Base-by-base conservation (phyloP, 805 yeast species). In the Yamadazyma paraphyllophila region DNA sequence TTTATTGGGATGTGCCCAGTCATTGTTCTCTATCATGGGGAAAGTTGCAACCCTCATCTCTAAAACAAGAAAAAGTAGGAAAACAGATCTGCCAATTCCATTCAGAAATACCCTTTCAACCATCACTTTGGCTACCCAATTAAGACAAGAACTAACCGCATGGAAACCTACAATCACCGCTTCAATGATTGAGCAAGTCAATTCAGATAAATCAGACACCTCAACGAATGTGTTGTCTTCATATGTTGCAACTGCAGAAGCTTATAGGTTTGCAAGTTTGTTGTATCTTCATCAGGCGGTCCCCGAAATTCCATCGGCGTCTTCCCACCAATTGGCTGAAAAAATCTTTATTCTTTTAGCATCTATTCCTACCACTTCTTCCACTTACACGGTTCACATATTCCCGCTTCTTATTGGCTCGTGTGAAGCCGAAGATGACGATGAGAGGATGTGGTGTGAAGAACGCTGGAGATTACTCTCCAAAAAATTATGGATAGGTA, bases 161-260 rank as follows among this genome's bases (percentile, higher is more conserved):
- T 83, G 89, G 89, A 68, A 68, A 52, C 84, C 88, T 2, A 66
- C 70, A 3, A 63, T 68, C 9, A 58, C 74, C 2, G 56, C 71
- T 8, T 59, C 65, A 11, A 63, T 69, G 53, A 49, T 63, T 7
- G 62, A 62, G 48, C 54, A 51, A 13, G 45, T 52, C 24, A 46
- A 46, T 32, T 25, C 51, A 8, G 40, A 39, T 33, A 45, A 48
- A 31, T 54, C 54, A 4, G 61, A 57, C 11, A 41, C 49, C 4
- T 39, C 63, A 1, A 60, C 69, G 2, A 77, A 82, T 69, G 88
- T 82, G 51, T 56, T 80, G 26, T 64, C 82, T 4, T 76, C 84
- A 8, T 79, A 85, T 47, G 68, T 83, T 20, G 78, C 87, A 1
- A 83, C 88, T 1, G 88, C 88, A 2, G 88, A 83, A 55, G 83